Percentiles rank a stretch among this genome's conserved stretches.
phyloP scores from a whole-genome alignment of 2,329 filamentous ascomycete genomes.

The Trichophyton benhamiae region DNA sequence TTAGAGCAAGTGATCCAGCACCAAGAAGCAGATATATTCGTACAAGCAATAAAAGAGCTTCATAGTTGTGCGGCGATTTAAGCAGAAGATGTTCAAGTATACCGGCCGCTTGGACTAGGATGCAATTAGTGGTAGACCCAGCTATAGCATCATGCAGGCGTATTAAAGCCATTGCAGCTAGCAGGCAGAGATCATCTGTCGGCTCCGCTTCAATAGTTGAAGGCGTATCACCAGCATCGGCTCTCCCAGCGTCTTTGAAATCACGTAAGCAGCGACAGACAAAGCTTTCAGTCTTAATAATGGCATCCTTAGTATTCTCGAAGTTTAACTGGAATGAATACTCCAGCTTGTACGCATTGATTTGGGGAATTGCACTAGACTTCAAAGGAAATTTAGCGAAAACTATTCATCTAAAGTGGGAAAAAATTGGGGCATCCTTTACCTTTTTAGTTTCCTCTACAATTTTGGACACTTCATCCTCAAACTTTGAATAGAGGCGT shows the following conservation, averaged over 20 bases:
- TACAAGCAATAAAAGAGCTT: constrained; percentile 33
- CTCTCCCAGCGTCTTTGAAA: constrained; percentile 20
- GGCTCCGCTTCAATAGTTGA: constrained; percentile 33
- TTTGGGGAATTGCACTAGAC: constrained; percentile 20
- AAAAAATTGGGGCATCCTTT: not conserved
- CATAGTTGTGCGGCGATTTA: constrained; percentile 37
- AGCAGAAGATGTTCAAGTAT: constrained; percentile 30
- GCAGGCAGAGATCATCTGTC: constrained; percentile 32
- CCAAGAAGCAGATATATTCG: constrained; percentile 35
- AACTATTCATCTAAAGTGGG: no score
- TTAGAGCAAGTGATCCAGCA: constrained; percentile 35
- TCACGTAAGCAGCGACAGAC: constrained; percentile 27
- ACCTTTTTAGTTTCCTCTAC: not conserved
- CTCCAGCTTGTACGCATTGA: constrained; percentile 35
- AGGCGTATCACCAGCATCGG: constrained; percentile 16
- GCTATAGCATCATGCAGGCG: constrained; percentile 18
- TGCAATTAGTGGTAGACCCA: constrained; percentile 17
- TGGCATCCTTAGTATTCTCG: constrained; percentile 18
- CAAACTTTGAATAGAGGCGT: constrained; percentile 18
- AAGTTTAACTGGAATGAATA: constrained; percentile 30
- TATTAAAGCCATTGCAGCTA: constrained; percentile 33
- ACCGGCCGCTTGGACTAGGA: constrained; percentile 23
- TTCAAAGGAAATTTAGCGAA: not conserved
- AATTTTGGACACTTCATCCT: constrained; percentile 14
- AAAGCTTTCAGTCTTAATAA: constrained; percentile 25